These are phyloP conservation scores for Didymosphaeria variabile DNA, from an alignment of 2,329 filamentous ascomycete species.

Conservation along the genomic window DNA sequence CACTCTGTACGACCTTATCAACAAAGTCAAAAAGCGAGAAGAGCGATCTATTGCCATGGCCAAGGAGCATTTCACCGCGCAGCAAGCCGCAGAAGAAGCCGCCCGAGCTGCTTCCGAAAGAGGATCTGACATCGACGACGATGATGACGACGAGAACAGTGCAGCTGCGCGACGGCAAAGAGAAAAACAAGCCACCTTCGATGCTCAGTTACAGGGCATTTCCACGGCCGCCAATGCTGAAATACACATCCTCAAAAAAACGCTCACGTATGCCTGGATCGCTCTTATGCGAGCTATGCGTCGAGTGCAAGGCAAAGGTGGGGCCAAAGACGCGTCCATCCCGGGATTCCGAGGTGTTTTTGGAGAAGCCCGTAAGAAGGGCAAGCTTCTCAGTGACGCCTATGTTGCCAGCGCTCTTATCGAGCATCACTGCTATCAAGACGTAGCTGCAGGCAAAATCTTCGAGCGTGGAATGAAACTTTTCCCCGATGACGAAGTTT, in stretches of 20 bases:
- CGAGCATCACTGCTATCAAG: slow-evolving; percentile 96
- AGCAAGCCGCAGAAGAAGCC: slow-evolving; percentile 54
- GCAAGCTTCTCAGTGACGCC: slow-evolving; percentile 90
- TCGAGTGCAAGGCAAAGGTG: slow-evolving; percentile 84
- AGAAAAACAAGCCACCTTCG: slow-evolving; percentile 62
- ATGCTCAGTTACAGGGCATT: slow-evolving; percentile 65
- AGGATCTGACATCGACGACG: slow-evolving; percentile 53
- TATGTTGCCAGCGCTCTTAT: slow-evolving; percentile 93
- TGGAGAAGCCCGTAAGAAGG: slow-evolving; percentile 84
- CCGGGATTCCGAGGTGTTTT: slow-evolving; percentile 87
- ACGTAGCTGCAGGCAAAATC: slow-evolving; percentile 90
- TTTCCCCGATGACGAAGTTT: slow-evolving; percentile 92
- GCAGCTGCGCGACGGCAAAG: slow-evolving; percentile 40
- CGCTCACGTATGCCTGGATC: slow-evolving; percentile 94
- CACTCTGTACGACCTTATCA: slow-evolving; percentile 85
- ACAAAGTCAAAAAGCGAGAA: slow-evolving; percentile 73
- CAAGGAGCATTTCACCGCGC: slow-evolving; percentile 62
- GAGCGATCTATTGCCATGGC: slow-evolving; percentile 66
- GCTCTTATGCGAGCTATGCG: slow-evolving; percentile 93
- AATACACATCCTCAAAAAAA: slow-evolving; percentile 78
- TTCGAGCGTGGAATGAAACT: slow-evolving; percentile 93
- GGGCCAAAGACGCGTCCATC: slow-evolving; percentile 63
- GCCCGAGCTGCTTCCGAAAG: slow-evolving; percentile 50
- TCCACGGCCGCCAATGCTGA: slow-evolving; percentile 75
- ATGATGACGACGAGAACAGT: slow-evolving; percentile 61